Base-by-base conservation (phyloP, 2,329 filamentous ascomycete genomes). In the Helicocarpus griseus region DNA sequence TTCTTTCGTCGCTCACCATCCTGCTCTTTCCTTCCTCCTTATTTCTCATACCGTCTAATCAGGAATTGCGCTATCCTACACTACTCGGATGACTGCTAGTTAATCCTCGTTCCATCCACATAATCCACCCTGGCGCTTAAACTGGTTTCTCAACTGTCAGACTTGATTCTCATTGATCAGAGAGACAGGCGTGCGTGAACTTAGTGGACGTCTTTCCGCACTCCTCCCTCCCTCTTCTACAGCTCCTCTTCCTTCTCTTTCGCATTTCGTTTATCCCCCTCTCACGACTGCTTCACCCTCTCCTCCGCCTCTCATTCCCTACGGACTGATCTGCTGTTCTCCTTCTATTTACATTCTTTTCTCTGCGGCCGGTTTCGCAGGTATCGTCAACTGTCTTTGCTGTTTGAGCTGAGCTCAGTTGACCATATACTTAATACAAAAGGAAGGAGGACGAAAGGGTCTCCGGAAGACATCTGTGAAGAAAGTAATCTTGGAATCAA, bases 341-440 rank as follows among this genome's bases (percentile, higher is more conserved):
- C 29, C 14, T 47, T 35, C 28, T 29, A n/a, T 29, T 44, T 44
- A 21, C 26, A 47, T 41, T 46, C 21, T 17, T 52, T 49, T 38
- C 40, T 24, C 48, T 45, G 39, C 51, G 51, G 45, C 51, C 47
- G 51, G 51, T 44, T 50, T 53, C 51, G 51, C 41, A 22, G 26
- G 17, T 50, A 26, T 46, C 5, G 19, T 50, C 29, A 33, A 9
- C n/a, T 22, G 28, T 45, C 11, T n/a, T 44, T 29, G 39, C 46
- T 14, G 22, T 11, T 8, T 9, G 44, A 47, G 21, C 44, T 36
- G 29, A 29, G 6, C 17, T 36, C 19, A 47, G 31, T 35, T 47
- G 44, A 47, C 5, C 17, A 24, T 24, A 35, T 47, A 47, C 13
- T 36, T 47, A 47, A 35, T 47, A 29, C 6, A 28, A 9, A 13